Conservation (phyloP, 179 eudicot species). For the Spergularia azorica region DNA sequence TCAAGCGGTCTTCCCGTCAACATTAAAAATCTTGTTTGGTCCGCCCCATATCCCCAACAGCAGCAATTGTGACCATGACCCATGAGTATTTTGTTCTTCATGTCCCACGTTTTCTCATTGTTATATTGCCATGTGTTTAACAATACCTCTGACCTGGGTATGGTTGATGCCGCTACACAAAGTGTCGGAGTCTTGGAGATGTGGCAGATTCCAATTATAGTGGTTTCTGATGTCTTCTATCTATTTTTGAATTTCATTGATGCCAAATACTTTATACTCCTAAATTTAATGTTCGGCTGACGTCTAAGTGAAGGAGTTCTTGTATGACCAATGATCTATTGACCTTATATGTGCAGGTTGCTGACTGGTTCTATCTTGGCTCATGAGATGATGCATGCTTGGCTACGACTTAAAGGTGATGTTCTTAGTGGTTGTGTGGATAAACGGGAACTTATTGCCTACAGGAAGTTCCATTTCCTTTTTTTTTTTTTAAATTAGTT, state of each 20-base stretch:
- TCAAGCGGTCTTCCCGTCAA: too few relatives aligned
- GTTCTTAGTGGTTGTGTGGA: not conserved
- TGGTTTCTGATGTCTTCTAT: constrained; percentile 1
- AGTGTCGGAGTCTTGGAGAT: not conserved
- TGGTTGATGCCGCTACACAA: not conserved
- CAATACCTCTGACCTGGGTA: constrained; percentile 1
- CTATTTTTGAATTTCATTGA: not conserved
- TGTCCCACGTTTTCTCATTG: not conserved
- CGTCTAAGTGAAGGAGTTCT: not conserved
- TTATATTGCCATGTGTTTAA: not conserved
- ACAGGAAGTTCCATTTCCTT: too few relatives aligned
- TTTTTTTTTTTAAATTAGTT: too few relatives aligned
- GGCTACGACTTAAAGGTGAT: constrained; percentile 78
- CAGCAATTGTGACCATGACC: not conserved
- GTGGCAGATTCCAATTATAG: not conserved
- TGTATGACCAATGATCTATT: not conserved
- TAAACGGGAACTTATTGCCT: too few relatives aligned
- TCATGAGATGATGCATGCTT: constrained; percentile 95
- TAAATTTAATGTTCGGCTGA: not conserved
- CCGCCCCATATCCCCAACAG: too few relatives aligned
- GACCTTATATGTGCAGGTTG: constrained; percentile 43
- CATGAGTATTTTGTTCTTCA: not conserved
- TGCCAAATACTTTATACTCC: not conserved
- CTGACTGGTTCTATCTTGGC: constrained; percentile 82
- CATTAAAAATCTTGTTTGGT: too few relatives aligned